Conservation (phyloP, 805 yeast species). For the Ogataea paradorogensis region DNA sequence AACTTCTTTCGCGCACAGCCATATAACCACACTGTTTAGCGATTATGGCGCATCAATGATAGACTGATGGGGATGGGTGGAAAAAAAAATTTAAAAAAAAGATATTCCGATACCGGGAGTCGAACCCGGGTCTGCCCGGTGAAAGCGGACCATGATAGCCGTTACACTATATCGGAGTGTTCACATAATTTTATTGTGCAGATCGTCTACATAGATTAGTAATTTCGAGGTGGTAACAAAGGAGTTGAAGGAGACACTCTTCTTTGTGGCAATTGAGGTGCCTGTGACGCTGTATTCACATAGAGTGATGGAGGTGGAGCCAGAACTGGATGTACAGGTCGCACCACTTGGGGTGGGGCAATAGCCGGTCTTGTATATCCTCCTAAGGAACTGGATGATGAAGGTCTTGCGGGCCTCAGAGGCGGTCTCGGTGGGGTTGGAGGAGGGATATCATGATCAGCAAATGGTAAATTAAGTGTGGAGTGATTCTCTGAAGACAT, state of each 20-base stretch:
- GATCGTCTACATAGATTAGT: not conserved
- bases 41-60: no score
- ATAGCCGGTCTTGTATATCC: constrained; percentile 4
- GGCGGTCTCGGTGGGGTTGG: constrained; percentile 15
- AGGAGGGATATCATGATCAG: constrained; percentile 14
- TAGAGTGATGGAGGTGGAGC: constrained; percentile 14
- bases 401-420: constrained; percentile 13
- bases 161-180: constrained; percentile 71
- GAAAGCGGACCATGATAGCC: constrained; percentile 84
- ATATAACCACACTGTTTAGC: no score
- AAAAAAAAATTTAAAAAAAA: constrained; percentile 12
- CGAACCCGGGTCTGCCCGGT: constrained; percentile 84
- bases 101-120: constrained; percentile 73
- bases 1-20: constrained; percentile 6
- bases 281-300: not conserved
- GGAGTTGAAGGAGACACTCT: not conserved
- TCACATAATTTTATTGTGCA: not conserved
- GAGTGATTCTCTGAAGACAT: not conserved
- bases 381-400: not conserved
- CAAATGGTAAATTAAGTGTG: not conserved
- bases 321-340: constrained; percentile 14
- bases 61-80: no score
- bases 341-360: constrained; percentile 1
- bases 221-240: constrained; percentile 5
- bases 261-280: not conserved